phyloP scores from a whole-genome alignment of 225 moss, liverwort and hornwort genomes.

The Takakia lepidozioides region DNA sequence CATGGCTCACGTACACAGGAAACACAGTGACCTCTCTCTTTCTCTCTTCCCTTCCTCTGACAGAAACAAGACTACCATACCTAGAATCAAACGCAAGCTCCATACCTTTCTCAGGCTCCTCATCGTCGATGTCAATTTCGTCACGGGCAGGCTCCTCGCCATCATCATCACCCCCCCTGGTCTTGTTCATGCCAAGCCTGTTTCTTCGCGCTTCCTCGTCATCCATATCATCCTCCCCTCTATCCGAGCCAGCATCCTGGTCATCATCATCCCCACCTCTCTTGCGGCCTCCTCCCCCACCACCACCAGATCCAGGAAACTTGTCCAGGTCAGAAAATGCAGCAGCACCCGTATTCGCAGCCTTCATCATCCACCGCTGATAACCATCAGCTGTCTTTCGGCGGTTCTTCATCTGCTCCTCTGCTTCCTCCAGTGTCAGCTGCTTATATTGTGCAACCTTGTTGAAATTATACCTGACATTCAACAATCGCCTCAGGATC shows the following conservation, averaged over 20 bases:
- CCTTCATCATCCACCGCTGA: constrained; percentile 99
- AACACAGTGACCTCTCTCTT: neutral
- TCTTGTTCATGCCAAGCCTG: constrained; percentile 79
- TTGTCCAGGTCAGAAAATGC: constrained; percentile 57
- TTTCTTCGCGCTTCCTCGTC: constrained; percentile 84
- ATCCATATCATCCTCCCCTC: constrained; percentile 85
- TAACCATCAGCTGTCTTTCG: constrained; percentile 99
- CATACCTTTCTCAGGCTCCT: constrained; percentile 93
- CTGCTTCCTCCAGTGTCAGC: constrained; percentile 93
- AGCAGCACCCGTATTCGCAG: constrained; percentile 63
- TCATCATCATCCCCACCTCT: constrained; percentile 57
- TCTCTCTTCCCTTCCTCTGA: neutral
- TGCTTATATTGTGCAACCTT: constrained; percentile 99
- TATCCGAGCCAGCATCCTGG: constrained; percentile 65
- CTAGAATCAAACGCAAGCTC: too few species aligned
- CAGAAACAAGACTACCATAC: neutral
- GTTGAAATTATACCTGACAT: constrained; percentile 91
- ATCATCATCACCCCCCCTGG: constrained; percentile 89
- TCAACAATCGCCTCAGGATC: too few species aligned
- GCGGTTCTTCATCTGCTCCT: constrained; percentile 98
- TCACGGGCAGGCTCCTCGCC: constrained; percentile 82
- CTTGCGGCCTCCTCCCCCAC: constrained; percentile 46
- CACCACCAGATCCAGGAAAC: constrained; percentile 37
- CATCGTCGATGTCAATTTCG: constrained; percentile 84
- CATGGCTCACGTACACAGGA: too few species aligned